A percentile compares a stretch with the other conserved stretches of the same genome.
These are phyloP conservation scores for Termitomyces sp. DNA, from an alignment of 768 basidiomycete species.

Conservation along the genomic window DNA sequence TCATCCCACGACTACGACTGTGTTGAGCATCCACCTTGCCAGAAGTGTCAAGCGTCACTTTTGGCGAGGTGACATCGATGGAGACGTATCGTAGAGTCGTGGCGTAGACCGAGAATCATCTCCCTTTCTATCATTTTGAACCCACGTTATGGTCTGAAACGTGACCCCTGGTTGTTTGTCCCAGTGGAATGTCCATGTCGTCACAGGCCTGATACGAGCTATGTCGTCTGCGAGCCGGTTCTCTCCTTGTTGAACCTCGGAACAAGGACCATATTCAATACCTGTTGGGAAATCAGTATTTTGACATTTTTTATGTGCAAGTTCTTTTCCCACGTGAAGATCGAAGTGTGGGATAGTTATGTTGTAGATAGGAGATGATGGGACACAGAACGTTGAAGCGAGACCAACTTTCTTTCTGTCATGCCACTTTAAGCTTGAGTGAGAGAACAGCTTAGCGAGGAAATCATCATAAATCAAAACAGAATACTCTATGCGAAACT, in stretches of 20 bases:
- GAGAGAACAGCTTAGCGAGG: background rate
- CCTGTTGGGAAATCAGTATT: background rate
- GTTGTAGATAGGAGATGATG: no score
- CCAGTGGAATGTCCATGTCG: background rate
- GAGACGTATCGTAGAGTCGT: background rate
- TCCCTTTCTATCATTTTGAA: background rate
- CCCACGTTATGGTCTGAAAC: background rate
- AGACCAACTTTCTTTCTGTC: background rate
- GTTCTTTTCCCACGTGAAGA: background rate
- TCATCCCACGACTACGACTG: background rate
- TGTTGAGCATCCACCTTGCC: background rate
- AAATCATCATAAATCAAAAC: background rate
- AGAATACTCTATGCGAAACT: background rate
- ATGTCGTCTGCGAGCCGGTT: background rate
- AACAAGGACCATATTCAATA: background rate
- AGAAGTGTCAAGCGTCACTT: no score
- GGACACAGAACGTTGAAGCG: background rate
- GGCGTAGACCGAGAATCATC: background rate
- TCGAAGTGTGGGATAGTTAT: background rate
- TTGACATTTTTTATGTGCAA: background rate
- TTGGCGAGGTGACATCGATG: background rate
- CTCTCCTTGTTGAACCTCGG: background rate
- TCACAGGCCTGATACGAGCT: background rate
- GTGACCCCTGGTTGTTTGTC: background rate
- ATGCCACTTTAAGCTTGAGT: background rate